Evolutionary conservation across 2,329 filamentous ascomycete species (phyloP).

Genomic region (Achaetomium macrosporum): DNA sequence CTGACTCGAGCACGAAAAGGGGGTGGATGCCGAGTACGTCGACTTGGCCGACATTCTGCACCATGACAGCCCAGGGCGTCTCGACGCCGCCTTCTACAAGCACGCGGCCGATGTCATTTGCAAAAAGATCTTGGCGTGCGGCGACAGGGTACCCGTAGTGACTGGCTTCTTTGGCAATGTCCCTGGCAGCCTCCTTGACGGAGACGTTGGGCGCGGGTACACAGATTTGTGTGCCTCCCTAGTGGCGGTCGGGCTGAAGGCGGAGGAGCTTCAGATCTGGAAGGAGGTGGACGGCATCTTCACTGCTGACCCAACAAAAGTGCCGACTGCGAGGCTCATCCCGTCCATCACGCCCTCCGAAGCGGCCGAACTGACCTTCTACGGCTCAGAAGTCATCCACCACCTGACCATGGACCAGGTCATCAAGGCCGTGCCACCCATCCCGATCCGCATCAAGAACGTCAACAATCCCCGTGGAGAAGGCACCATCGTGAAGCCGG

Average conservation of each 20-base stretch:
- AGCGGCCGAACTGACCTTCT: slow-evolving; percentile 91
- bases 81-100: slow-evolving; percentile 66
- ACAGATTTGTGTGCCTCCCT: slow-evolving; percentile 93
- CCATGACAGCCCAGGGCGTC: slow-evolving; percentile 51
- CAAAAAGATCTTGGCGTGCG: slow-evolving; percentile 60
- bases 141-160: slow-evolving; percentile 65
- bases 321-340: slow-evolving; percentile 87
- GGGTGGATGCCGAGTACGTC: slow-evolving; percentile 81
- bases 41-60: slow-evolving; percentile 80
- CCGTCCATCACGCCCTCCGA: slow-evolving; percentile 86
- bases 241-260: slow-evolving; percentile 80
- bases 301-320: slow-evolving; percentile 70
- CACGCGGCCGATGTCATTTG: slow-evolving; percentile 55
- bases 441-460: slow-evolving; percentile 86
- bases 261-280: slow-evolving; percentile 92
- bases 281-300: slow-evolving; percentile 78
- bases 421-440: slow-evolving; percentile 71
- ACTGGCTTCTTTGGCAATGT: slow-evolving; percentile 96
- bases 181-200: slow-evolving; percentile 81
- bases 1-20: slow-evolving; percentile 38
- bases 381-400: slow-evolving; percentile 94
- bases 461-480: slow-evolving; percentile 77
- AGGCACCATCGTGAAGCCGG: slow-evolving; percentile 79
- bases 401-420: slow-evolving; percentile 98
- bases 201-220: slow-evolving; percentile 88